Conservation (phyloP, 768 basidiomycete genomes). For the Tricholoma saponaceum region DNA sequence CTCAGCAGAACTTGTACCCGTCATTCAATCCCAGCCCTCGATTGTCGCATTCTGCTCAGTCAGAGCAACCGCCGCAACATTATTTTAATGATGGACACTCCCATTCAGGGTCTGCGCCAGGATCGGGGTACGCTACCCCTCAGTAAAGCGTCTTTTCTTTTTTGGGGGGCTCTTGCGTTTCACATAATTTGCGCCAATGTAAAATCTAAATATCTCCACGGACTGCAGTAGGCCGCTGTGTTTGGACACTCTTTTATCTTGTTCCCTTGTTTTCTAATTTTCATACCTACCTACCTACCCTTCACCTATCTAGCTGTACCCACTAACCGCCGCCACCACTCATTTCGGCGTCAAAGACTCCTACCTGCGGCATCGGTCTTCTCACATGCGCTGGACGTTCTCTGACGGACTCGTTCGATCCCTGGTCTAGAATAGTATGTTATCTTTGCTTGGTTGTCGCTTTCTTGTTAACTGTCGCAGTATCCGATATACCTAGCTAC, state of each 20-base stretch:
- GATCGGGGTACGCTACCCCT: constrained; percentile 44
- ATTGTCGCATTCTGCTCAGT: constrained; percentile 20
- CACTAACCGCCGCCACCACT: neutral
- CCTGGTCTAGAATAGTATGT: constrained; percentile 2
- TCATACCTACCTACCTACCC: constrained; percentile 3
- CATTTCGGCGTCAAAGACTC: neutral
- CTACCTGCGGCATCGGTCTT: neutral
- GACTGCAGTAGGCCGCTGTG: neutral
- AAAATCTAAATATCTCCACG: neutral
- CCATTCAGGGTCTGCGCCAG: constrained; percentile 38
- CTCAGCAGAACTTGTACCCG: constrained; percentile 30
- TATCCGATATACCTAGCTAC: neutral
- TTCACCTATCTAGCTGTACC: constrained; percentile 1
- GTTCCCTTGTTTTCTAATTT: neutral
- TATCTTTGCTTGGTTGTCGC: constrained; percentile 4
- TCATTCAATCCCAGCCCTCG: constrained; percentile 34
- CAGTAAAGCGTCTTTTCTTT: constrained; percentile 22
- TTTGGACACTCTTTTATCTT: neutral
- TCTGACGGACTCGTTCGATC: neutral
- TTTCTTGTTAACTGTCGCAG: neutral
- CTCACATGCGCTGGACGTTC: constrained; percentile 1
- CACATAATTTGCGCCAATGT: neutral
- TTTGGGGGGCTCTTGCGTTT: neutral
- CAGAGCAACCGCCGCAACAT: constrained; percentile 20
- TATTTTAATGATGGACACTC: constrained; percentile 36